Percentiles rank a stretch among this genome's conserved stretches.
These are phyloP conservation scores for Raphidocelis subcapitata DNA, from an alignment of 139 green algal genomes.

Conservation along the genomic window DNA sequence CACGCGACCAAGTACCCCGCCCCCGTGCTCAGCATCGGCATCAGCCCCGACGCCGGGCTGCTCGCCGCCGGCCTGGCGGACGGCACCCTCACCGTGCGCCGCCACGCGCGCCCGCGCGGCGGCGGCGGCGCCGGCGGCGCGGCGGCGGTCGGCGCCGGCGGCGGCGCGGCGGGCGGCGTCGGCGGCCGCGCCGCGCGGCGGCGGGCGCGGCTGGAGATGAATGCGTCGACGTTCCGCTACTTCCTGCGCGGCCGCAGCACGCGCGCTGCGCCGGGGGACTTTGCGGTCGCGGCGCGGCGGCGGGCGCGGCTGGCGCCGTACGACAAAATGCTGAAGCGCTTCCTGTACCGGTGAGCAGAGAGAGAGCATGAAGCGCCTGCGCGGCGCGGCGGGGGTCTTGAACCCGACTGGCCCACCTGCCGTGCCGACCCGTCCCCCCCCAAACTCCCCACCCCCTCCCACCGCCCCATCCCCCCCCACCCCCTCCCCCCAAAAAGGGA, in stretches of 20 bases:
- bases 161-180: no score
- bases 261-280: constrained; percentile 55
- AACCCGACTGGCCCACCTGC: background rate
- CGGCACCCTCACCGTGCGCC: constrained; percentile 70
- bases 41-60: constrained; percentile 65
- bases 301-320: constrained; percentile 60
- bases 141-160: background rate
- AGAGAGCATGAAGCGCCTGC: no score
- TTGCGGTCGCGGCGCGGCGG: constrained; percentile 49
- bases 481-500: constrained; percentile 48
- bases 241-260: constrained; percentile 76
- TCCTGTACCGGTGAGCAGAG: constrained; percentile 50
- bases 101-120: constrained; percentile 35
- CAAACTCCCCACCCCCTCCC: background rate
- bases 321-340: constrained; percentile 71
- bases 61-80: constrained; percentile 90
- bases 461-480: no score
- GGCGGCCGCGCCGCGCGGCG: background rate
- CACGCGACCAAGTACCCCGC: constrained; percentile 78
- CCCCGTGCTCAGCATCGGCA: constrained; percentile 72
- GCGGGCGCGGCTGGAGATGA: constrained; percentile 39
- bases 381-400: no score
- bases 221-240: constrained; percentile 77
- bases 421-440: background rate
- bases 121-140: background rate